Base-by-base conservation (phyloP, 2,329 filamentous ascomycete species). In the Penicillium sp. region DNA sequence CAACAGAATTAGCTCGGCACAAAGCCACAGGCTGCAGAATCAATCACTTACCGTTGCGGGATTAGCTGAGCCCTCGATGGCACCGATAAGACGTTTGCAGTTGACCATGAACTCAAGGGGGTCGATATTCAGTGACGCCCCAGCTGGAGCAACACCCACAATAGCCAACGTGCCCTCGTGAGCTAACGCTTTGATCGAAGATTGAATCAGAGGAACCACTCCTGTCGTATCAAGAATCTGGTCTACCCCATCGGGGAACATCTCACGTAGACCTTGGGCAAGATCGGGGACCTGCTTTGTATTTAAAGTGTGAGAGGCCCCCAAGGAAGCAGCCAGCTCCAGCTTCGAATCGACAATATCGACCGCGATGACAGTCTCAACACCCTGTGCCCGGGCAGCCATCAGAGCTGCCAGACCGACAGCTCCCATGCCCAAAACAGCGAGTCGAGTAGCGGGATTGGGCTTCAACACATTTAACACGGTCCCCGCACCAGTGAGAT, bases 321-420 rank as follows among this genome's bases (percentile, higher is more conserved):
- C 81, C 13, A 81, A 70, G 40, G 73, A 70, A 19, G 66, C 74
- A 0, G 81, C 81, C 22, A 83, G 61, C 24, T 75, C 71, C 13
- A 83, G 69, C 19, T 79, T 73, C 4, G 66, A 65, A 7, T 75
- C 67, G 13, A 81, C 72, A 10, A 82, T 69, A 60, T 83, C 81
- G 7, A 82, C 73, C 5, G 76, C 81, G 10, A 83, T 77, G 52
- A 83, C 10, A 7, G 46, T 62, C 24, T 63, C 52, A 2, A 66
- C 66, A 1, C 75, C 49, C 62, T 49, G 49, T 31, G 60, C 58
- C 6, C 54, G 58, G 1, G 67, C 67, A n/a, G 67, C 61, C 53
- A 69, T 44, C 56, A 68, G 31, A 1, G 66, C 67, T 10, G 63
- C 59, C 13, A 69, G 16, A 0, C 67, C 67, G 2, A 69, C 67